These are phyloP conservation scores for Clavariopsis aquatica DNA, from an alignment of 495 filamentous ascomycete species.

Conservation along the genomic window DNA sequence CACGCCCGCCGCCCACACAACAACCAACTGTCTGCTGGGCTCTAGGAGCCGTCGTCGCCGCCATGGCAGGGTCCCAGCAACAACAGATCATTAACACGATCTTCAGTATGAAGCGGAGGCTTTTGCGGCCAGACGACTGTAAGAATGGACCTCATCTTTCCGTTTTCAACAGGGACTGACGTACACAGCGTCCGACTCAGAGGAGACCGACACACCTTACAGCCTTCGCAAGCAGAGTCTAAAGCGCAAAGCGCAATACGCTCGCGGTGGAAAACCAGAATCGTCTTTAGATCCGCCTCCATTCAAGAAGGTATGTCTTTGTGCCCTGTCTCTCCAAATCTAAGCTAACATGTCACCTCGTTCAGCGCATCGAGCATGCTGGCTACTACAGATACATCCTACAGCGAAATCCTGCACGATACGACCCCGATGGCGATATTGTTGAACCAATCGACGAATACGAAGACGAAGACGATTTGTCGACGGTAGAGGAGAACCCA, in stretches of 20 bases:
- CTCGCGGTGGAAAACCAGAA: constrained; percentile 74
- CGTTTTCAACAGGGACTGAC: constrained; percentile 28
- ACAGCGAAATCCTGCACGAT: constrained; percentile 67
- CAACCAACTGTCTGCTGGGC: constrained; percentile 9
- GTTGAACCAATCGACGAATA: constrained; percentile 72
- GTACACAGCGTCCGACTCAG: constrained; percentile 75
- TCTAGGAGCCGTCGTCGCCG: constrained; percentile 33
- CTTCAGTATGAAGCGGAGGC: constrained; percentile 70
- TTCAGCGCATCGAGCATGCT: constrained; percentile 76
- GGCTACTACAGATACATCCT: constrained; percentile 85
- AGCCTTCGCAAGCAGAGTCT: constrained; percentile 89
- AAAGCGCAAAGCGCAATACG: constrained; percentile 75
- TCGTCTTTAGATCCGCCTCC: constrained; percentile 67
- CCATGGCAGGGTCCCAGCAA: constrained; percentile 69
- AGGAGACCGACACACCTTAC: constrained; percentile 74
- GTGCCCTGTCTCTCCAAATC: not conserved
- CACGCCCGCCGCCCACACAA: constrained; percentile 16
- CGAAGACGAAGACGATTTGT: constrained; percentile 71
- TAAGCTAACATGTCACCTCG: constrained; percentile 13
- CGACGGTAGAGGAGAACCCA: constrained; percentile 76
- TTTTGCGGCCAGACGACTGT: constrained; percentile 47
- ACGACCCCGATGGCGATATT: constrained; percentile 86
- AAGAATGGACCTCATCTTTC: constrained; percentile 7
- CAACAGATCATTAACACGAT: constrained; percentile 72
- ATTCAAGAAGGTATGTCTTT: constrained; percentile 75